phyloP scores from a whole-genome alignment of 768 basidiomycete genomes.

The Paxillus ammoniavirescens region DNA sequence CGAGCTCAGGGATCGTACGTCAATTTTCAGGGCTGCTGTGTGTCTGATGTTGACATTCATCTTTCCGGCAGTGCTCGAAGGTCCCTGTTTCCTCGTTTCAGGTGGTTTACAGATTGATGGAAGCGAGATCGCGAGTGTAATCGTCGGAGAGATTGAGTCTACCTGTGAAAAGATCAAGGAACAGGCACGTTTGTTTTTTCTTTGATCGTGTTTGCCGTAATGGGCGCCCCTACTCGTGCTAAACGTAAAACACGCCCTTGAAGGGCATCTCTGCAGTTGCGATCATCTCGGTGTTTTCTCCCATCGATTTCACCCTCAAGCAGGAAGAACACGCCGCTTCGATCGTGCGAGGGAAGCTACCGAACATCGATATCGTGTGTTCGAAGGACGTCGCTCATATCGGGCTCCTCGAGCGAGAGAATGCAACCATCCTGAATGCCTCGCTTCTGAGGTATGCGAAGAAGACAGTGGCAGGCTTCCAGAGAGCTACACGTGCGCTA shows the following conservation, averaged over 20 bases:
- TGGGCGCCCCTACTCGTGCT: not conserved
- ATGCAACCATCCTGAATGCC: slow-evolving; percentile 67
- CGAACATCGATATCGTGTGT: slow-evolving; percentile 46
- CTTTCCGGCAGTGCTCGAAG: slow-evolving; percentile 20
- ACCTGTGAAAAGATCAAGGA: slow-evolving; percentile 41
- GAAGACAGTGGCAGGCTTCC: slow-evolving; percentile 53
- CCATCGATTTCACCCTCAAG: slow-evolving; percentile 41
- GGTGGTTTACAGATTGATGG: slow-evolving; percentile 48
- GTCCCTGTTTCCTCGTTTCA: slow-evolving; percentile 35
- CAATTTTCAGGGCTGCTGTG: slow-evolving; percentile 2
- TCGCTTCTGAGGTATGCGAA: slow-evolving; percentile 60
- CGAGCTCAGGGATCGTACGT: slow-evolving; percentile 30
- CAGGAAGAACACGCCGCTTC: slow-evolving; percentile 49
- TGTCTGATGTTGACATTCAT: not conserved
- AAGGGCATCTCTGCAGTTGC: slow-evolving; percentile 37
- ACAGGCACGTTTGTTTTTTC: slow-evolving; percentile 16
- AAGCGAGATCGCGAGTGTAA: slow-evolving; percentile 41
- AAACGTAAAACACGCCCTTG: slow-evolving; percentile 2
- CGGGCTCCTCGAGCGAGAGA: slow-evolving; percentile 63
- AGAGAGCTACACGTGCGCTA: slow-evolving; percentile 47
- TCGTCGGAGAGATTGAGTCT: slow-evolving; percentile 43
- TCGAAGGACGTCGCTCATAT: slow-evolving; percentile 58
- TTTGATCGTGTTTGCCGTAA: not conserved
- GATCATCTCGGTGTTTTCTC: slow-evolving; percentile 47
- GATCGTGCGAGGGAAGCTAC: slow-evolving; percentile 40